These are phyloP conservation scores for Dictyostelium intermedium DNA, from an alignment of 78 protist species.

Conservation along the genomic window DNA sequence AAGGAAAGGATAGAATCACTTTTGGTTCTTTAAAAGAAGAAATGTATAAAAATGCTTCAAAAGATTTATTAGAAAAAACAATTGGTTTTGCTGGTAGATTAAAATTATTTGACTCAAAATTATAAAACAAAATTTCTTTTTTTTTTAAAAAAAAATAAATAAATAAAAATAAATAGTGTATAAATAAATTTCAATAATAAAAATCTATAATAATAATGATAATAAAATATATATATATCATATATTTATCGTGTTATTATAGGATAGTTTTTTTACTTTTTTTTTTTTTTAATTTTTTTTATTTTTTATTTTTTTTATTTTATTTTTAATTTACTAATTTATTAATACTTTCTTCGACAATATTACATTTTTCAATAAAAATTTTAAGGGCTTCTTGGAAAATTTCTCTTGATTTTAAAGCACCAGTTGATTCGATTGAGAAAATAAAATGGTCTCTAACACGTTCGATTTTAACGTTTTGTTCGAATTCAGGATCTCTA, in stretches of 20 bases:
- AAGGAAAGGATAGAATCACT: constrained; percentile 71
- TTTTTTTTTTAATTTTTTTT: neutral
- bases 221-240: neutral
- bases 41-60: constrained; percentile 5
- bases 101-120: neutral
- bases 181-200: neutral
- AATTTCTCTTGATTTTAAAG: constrained; percentile 47
- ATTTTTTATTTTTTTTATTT: neutral
- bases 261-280: too few relatives aligned
- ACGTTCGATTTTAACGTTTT: constrained; percentile 72
- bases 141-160: neutral
- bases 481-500: constrained; percentile 79
- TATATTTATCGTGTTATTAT: too few relatives aligned
- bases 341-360: constrained; percentile 36
- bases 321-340: neutral
- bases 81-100: constrained; percentile 15
- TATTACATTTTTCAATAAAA: constrained; percentile 66
- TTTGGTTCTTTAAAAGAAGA: constrained; percentile 45
- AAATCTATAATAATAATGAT: neutral
- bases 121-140: too few relatives aligned
- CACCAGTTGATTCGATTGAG: constrained; percentile 82
- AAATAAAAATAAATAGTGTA: neutral
- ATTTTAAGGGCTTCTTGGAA: constrained; percentile 76
- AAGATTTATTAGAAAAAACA: neutral
- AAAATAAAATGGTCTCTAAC: constrained; percentile 93